phyloP scores from a whole-genome alignment of 2,329 filamentous ascomycete species.

The Aulographum hederae region DNA sequence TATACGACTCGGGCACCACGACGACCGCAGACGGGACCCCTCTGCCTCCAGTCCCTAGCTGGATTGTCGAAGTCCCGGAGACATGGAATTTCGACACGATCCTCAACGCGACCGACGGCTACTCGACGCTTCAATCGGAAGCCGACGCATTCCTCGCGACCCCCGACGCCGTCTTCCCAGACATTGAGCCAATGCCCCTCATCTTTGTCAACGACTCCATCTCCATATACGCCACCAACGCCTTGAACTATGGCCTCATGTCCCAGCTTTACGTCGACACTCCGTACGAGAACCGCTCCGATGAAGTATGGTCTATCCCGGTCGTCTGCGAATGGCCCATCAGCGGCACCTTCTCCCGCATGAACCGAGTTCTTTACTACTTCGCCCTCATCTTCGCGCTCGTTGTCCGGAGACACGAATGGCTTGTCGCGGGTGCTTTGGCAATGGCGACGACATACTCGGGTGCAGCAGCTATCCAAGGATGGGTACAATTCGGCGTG shows the following conservation, averaged over 20 bases:
- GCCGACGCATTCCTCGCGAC: neutral
- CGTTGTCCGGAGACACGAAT: too few relatives aligned
- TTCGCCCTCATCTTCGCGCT: too few relatives aligned
- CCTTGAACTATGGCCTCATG: neutral
- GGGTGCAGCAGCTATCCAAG: too few relatives aligned
- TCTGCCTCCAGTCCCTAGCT: too few relatives aligned
- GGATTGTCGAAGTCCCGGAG: neutral
- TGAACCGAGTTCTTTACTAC: too few relatives aligned
- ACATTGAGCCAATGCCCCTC: neutral
- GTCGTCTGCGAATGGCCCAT: slow-evolving; percentile 1
- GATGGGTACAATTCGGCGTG: too few relatives aligned
- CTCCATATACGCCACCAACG: slow-evolving; percentile 1
- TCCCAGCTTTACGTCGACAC: too few relatives aligned
- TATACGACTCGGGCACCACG: too few relatives aligned
- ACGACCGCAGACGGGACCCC: too few relatives aligned
- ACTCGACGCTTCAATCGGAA: too few relatives aligned
- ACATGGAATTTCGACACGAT: neutral
- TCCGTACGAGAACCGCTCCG: neutral
- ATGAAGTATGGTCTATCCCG: neutral
- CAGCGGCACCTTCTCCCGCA: neutral
- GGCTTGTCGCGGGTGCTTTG: too few relatives aligned
- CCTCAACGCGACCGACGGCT: neutral
- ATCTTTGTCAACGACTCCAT: neutral
- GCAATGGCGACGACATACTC: too few relatives aligned
- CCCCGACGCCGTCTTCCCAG: neutral